A percentile compares a stretch with the other conserved stretches of the same genome.
Evolutionary conservation across 2,329 filamentous ascomycete species (phyloP).

Genomic region (Cadophora sp.): DNA sequence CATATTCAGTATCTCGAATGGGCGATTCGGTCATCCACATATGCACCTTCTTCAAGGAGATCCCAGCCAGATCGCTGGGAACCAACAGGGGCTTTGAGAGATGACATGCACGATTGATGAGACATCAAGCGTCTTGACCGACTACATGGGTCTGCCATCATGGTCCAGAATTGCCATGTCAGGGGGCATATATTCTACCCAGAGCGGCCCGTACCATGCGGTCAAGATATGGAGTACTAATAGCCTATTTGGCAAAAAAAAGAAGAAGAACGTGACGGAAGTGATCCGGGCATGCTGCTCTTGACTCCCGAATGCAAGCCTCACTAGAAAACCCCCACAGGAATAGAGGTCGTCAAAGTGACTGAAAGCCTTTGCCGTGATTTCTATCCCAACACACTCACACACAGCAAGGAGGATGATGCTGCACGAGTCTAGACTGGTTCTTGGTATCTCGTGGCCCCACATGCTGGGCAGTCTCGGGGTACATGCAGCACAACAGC

Average conservation of each 20-base stretch:
- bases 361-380: neutral
- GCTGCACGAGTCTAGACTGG: neutral
- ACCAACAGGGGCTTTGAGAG: neutral
- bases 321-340: neutral
- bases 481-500: neutral
- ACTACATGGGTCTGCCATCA: neutral
- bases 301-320: neutral
- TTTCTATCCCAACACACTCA: neutral
- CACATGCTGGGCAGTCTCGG: neutral
- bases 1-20: neutral
- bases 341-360: neutral
- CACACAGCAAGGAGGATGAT: neutral
- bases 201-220: neutral
- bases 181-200: neutral
- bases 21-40: neutral
- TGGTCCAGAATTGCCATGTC: neutral
- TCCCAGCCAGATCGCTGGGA: conserved; percentile 2
- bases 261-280: neutral
- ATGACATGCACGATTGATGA: neutral
- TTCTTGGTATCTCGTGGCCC: neutral
- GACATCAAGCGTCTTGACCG: neutral
- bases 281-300: neutral
- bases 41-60: neutral
- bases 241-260: neutral
- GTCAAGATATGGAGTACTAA: neutral